phyloP scores from a whole-genome alignment of 352 stramenopile genomes.

The Thraustochytrium striatum region DNA sequence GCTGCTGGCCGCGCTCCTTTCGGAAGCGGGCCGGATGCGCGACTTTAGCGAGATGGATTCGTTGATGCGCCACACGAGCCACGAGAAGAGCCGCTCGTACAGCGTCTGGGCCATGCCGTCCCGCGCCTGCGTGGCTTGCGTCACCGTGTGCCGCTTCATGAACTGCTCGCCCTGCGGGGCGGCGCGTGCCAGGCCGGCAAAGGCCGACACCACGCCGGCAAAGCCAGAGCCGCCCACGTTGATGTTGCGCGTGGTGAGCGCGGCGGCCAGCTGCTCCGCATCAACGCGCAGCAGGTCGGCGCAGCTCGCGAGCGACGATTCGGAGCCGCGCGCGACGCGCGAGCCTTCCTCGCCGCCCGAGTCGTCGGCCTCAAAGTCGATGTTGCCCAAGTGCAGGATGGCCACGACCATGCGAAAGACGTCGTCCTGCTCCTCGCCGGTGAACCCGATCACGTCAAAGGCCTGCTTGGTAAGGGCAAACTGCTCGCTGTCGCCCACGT shows the following conservation, averaged over 20 bases:
- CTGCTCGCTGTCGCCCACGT: slow-evolving; percentile 76
- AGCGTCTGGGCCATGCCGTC: slow-evolving; percentile 92
- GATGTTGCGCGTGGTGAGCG: slow-evolving; percentile 32
- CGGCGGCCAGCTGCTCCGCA: not conserved
- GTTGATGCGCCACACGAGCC: slow-evolving; percentile 88
- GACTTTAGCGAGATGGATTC: slow-evolving; percentile 43
- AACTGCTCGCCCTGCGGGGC: slow-evolving; percentile 11
- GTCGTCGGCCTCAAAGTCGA: slow-evolving; percentile 73
- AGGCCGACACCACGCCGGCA: not conserved
- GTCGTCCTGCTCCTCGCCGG: slow-evolving; percentile 73
- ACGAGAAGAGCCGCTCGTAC: slow-evolving; percentile 95
- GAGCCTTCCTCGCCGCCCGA: not conserved
- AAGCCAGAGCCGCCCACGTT: slow-evolving; percentile 21
- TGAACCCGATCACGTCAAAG: slow-evolving; percentile 74
- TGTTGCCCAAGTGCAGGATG: slow-evolving; percentile 89
- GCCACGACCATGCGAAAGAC: slow-evolving; percentile 83
- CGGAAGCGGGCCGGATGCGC: not conserved
- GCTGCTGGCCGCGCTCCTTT: not conserved
- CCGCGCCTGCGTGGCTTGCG: slow-evolving; percentile 74
- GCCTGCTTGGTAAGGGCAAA: slow-evolving; percentile 62
- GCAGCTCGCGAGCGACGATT: not conserved
- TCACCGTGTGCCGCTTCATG: slow-evolving; percentile 55
- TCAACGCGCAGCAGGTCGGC: slow-evolving; percentile 9
- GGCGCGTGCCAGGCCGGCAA: too few relatives aligned
- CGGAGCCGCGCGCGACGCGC: not conserved